These are phyloP conservation scores for Boletus sp. DNA, from an alignment of 768 basidiomycete species.

Conservation along the genomic window DNA sequence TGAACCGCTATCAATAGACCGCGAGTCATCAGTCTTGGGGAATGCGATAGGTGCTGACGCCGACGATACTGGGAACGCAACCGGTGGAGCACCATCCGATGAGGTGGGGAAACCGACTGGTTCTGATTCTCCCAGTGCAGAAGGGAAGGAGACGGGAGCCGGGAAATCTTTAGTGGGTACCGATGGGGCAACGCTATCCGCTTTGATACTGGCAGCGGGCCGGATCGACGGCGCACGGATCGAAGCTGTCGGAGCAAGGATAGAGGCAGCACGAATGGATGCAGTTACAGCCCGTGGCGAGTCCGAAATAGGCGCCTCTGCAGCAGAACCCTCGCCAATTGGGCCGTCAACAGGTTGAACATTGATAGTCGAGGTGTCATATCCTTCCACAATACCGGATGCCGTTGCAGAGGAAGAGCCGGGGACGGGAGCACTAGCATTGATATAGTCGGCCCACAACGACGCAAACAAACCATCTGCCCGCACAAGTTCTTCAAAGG, in stretches of 20 bases:
- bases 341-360: slow-evolving; percentile 11
- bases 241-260: slow-evolving; percentile 14
- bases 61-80: slow-evolving; percentile 37
- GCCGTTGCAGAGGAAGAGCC: slow-evolving; percentile 26
- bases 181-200: slow-evolving; percentile 26
- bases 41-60: slow-evolving; percentile 37
- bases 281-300: slow-evolving; percentile 15
- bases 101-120: slow-evolving; percentile 7
- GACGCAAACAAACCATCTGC: slow-evolving; percentile 69
- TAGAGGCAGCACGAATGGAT: slow-evolving; percentile 18
- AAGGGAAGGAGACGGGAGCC: slow-evolving; percentile 34
- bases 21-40: slow-evolving; percentile 37
- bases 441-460: slow-evolving; percentile 88
- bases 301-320: slow-evolving; percentile 1
- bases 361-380: slow-evolving; percentile 24
- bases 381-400: slow-evolving; percentile 25
- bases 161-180: slow-evolving; percentile 28
- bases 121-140: slow-evolving; percentile 17
- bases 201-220: slow-evolving; percentile 18
- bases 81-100: slow-evolving; percentile 17
- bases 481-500: slow-evolving; percentile 72
- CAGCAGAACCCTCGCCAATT: slow-evolving; percentile 21
- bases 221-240: slow-evolving; percentile 21
- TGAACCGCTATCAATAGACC: slow-evolving; percentile 29
- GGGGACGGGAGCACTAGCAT: slow-evolving; percentile 46